These are phyloP conservation scores for Thraustochytrium striatum DNA, from an alignment of 352 stramenopile species.

Conservation along the genomic window DNA sequence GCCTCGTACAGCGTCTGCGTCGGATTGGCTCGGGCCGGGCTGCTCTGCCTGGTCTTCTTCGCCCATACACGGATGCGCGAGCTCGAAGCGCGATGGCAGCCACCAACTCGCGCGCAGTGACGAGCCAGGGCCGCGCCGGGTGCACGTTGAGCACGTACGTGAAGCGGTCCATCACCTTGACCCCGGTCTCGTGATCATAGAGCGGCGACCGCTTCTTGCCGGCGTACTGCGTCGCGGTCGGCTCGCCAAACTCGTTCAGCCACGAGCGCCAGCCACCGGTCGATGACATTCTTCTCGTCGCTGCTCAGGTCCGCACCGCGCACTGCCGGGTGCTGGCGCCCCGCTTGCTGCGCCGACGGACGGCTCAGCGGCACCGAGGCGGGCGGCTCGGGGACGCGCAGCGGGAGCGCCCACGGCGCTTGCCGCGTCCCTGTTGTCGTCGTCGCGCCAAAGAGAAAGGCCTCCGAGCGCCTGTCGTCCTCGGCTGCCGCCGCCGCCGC, in stretches of 20 bases:
- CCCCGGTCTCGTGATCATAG: background rate
- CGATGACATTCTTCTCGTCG: conserved; percentile 37
- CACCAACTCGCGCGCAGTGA: background rate
- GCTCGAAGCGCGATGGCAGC: background rate
- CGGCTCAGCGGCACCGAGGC: background rate
- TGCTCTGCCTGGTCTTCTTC: background rate
- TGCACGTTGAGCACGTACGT: background rate
- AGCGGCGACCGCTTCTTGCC: background rate
- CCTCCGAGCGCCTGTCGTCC: background rate
- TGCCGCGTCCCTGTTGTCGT: background rate
- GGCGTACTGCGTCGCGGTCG: background rate
- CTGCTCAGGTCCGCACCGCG: background rate
- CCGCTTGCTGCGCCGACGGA: background rate
- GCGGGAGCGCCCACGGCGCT: background rate
- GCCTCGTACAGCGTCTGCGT: conserved; percentile 35
- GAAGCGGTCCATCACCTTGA: background rate
- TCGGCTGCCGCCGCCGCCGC: background rate
- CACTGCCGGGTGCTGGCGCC: background rate
- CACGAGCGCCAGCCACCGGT: background rate
- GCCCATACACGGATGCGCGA: background rate
- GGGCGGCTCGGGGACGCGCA: background rate
- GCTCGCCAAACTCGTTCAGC: conserved; percentile 15
- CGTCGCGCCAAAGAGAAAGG: background rate
- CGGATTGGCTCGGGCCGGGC: background rate
- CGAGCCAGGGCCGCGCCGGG: conserved; percentile 10